Base-by-base conservation (phyloP, 805 yeast genomes). In the Schizosaccharomyces pombe region DNA sequence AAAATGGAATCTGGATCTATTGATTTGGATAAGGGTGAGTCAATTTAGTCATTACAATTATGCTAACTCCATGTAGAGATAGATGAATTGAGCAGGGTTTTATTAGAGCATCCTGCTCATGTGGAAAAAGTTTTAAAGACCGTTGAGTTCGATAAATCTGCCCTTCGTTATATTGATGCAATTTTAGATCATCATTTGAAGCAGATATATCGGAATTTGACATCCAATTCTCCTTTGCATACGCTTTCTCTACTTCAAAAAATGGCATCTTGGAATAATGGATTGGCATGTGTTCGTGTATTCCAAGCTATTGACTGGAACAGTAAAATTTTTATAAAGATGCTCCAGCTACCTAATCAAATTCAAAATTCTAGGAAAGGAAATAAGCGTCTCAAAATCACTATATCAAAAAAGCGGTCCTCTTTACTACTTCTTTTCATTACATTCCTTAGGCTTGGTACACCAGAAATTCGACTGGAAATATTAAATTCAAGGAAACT, bases 231-330 rank as follows among this genome's bases (percentile, higher is more conserved):
- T 1, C 77, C 87, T 0, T 77, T 75, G 55, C 82, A 91, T 1
- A 72, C 74, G 2, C 63, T 85, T n/a, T 65, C 74, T 47, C 60
- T 86, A 8, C 64, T 89, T 58, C 68, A 67, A 19, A 73, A 74
- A 52, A 69, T 81, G 29, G 71, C 77, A 4, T 58, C 64, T 0
- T 78, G 72, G 60, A 70, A 73, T 51, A 67, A 73, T 28, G 78
- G 80, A 1, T 65, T 69, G 1, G 64, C 75, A 52, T 64, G 78
- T 1, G 79, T 75, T 54, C 79, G 75, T 5, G 74, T 87, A 19
- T 62, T 79, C 33, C 75, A 79, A 14, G 64, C 70, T 47, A 82
- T 87, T 62, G 95, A 87, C 65, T 71, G 85, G 55, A 68, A 78
- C 2, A 65, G 80, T 31, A 71, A 79, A 22, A 71, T 73, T 4